phyloP scores from a whole-genome alignment of 2,329 filamentous ascomycete genomes.

The Hortaea werneckii region DNA sequence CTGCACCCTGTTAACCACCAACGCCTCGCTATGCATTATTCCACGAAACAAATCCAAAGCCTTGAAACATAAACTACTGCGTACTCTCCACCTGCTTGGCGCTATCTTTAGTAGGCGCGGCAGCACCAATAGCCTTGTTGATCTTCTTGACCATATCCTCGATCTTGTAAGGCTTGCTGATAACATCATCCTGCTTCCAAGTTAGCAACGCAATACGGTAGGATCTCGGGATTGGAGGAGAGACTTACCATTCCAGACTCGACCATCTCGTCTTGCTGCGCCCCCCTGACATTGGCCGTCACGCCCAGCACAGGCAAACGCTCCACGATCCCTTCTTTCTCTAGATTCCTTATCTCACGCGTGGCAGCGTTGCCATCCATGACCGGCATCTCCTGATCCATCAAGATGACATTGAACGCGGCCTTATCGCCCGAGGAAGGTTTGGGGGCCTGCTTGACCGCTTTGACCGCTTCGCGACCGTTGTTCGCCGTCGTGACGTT shows the following conservation, averaged over 20 bases:
- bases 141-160: slow-evolving; percentile 20
- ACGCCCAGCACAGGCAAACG: slow-evolving; percentile 24
- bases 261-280: slow-evolving; percentile 23
- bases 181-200: slow-evolving; percentile 11
- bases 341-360: slow-evolving; percentile 17
- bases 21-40: too few species aligned
- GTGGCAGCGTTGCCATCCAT: slow-evolving; percentile 24
- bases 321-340: slow-evolving; percentile 11
- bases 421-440: slow-evolving; percentile 4
- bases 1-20: too few species aligned
- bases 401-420: slow-evolving; percentile 22
- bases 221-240: background rate
- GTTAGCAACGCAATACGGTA: slow-evolving; percentile 1
- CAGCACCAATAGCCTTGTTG: background rate
- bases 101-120: background rate
- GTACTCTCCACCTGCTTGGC: too few species aligned
- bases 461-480: slow-evolving; percentile 23
- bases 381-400: slow-evolving; percentile 27
- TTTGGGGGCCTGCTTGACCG: slow-evolving; percentile 11
- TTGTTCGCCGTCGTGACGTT: slow-evolving; percentile 24
- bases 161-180: slow-evolving; percentile 25
- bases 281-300: slow-evolving; percentile 25
- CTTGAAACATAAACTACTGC: too few species aligned
- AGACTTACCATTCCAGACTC: slow-evolving; percentile 20
- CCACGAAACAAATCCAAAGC: too few species aligned